Base-by-base conservation (phyloP, 495 filamentous ascomycete genomes). In the Penicillium crystallinum region DNA sequence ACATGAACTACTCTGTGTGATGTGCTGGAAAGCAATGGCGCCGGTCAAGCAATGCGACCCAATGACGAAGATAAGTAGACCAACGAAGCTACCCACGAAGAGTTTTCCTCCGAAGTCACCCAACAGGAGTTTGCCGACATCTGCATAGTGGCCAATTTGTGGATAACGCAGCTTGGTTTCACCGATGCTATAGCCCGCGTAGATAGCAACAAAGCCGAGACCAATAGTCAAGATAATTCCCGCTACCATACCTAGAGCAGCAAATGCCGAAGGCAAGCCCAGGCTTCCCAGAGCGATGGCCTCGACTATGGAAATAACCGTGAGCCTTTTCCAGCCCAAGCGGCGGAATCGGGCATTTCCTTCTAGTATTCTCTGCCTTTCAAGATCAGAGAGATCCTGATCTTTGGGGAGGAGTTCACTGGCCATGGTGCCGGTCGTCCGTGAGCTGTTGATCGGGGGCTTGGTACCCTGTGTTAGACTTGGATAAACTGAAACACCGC, bases 21-120 rank as follows among this genome's bases (percentile, higher is more conserved):
- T 69, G 40, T 70, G 78, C 37, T 80, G 78, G 57, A 87, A 78
- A 54, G 81, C 81, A 63, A 89, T 86, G 15, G 78, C 79, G 53
- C 86, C 86, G 0, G 82, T 85, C 33, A 88, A 67, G 53, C 86
- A 76, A 59, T 90, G 87, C 4, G 83, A 85, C 23, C 77, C 85
- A 54, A 84, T 81, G 40, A 86, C 77, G 66, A 89, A 87, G 29
- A 82, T 58, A 25, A 89, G 73, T 49, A 85, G 80, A 27, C 84
- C 56, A 11, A 77, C 65, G 52, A 84, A 81, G 59, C 79, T 80
- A 39, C 66, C 65, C 17, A 79, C 77, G 53, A 82, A 68, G 18
- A 89, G 48, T 55, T 84, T 79, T 46, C 80, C 80, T 0, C 84
- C 84, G 27, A 77, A 66, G 25, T 50, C 64, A 14, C 83, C 84